phyloP scores from a whole-genome alignment of 2,329 filamentous ascomycete species.

The Monilinia aucupariae region DNA sequence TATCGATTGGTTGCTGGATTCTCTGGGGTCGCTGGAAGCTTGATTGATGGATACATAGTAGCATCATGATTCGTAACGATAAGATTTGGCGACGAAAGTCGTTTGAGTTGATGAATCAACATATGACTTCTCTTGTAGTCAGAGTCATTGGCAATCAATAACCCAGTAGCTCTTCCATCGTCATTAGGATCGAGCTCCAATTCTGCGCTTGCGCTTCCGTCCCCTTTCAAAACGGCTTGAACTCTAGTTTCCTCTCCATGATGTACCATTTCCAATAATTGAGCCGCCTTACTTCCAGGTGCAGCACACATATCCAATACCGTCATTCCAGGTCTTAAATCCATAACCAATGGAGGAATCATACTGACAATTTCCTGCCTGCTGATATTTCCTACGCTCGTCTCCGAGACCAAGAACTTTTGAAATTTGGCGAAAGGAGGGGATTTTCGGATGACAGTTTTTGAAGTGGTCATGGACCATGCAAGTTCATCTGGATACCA shows the following conservation, averaged over 20 bases:
- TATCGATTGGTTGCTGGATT: conserved; percentile 59
- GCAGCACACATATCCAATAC: conserved; percentile 95
- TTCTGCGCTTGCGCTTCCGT: conserved; percentile 35
- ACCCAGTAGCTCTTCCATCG: conserved; percentile 79
- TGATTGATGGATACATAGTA: conserved; percentile 89
- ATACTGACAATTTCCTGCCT: conserved; percentile 97
- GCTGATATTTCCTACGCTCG: conserved; percentile 93
- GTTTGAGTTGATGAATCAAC: conserved; percentile 96
- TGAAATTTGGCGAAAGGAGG: conserved; percentile 93
- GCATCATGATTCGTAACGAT: conserved; percentile 98
- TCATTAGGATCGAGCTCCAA: conserved; percentile 60
- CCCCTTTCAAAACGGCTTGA: conserved; percentile 55
- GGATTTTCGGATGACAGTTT: conserved; percentile 90
- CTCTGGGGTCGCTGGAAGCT: conserved; percentile 59
- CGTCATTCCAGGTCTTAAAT: conserved; percentile 83
- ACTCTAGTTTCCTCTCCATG: conserved; percentile 85
- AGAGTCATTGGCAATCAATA: conserved; percentile 91
- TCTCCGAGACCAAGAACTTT: conserved; percentile 96
- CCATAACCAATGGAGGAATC: conserved; percentile 93
- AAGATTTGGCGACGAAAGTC: conserved; percentile 90
- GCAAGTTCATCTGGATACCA: conserved; percentile 96
- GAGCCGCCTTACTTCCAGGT: conserved; percentile 93
- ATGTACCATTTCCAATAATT: conserved; percentile 92
- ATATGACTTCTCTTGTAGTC: conserved; percentile 97
- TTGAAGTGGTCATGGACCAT: conserved; percentile 97